These are phyloP conservation scores for Dryas octopetala DNA, from an alignment of 306 rosid genomes.

Conservation along the genomic window DNA sequence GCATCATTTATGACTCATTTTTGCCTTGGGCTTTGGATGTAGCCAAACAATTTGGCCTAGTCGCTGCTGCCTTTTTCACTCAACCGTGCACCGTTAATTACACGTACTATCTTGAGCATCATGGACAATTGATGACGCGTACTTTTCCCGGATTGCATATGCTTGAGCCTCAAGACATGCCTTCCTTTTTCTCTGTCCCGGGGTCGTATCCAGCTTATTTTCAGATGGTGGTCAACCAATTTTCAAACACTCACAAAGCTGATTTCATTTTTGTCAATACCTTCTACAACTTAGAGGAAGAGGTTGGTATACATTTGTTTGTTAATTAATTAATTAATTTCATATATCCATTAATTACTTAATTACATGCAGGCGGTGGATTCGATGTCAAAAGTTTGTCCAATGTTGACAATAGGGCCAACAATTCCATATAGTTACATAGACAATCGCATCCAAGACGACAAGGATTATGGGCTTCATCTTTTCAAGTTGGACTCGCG, in stretches of 20 bases:
- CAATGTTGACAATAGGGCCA: constrained; percentile 57
- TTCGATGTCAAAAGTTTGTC: constrained; percentile 51
- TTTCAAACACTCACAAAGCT: constrained; percentile 42
- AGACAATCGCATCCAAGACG: constrained; percentile 42
- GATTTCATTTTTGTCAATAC: constrained; percentile 58
- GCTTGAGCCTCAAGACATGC: constrained; percentile 49
- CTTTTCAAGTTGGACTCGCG: constrained; percentile 38
- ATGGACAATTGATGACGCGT: constrained; percentile 34
- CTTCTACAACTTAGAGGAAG: constrained; percentile 53
- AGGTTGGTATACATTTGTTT: constrained; percentile 28
- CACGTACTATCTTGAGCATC: constrained; percentile 37
- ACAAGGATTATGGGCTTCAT: constrained; percentile 41
- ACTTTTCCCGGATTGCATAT: constrained; percentile 46
- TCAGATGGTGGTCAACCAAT: constrained; percentile 50
- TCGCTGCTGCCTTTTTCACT: constrained; percentile 52
- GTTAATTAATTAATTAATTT: background rate
- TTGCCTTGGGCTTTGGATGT: constrained; percentile 55
- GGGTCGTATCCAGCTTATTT: constrained; percentile 55
- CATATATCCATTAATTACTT: too few species aligned
- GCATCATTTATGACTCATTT: constrained; percentile 52
- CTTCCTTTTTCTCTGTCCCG: constrained; percentile 38
- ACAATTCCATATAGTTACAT: constrained; percentile 50
- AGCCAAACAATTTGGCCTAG: constrained; percentile 46
- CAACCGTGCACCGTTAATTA: constrained; percentile 52
- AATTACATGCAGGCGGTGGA: constrained; percentile 42